Evolutionary conservation across 352 stramenopile species (phyloP).

Genomic region (Globisporangium irregulare): DNA sequence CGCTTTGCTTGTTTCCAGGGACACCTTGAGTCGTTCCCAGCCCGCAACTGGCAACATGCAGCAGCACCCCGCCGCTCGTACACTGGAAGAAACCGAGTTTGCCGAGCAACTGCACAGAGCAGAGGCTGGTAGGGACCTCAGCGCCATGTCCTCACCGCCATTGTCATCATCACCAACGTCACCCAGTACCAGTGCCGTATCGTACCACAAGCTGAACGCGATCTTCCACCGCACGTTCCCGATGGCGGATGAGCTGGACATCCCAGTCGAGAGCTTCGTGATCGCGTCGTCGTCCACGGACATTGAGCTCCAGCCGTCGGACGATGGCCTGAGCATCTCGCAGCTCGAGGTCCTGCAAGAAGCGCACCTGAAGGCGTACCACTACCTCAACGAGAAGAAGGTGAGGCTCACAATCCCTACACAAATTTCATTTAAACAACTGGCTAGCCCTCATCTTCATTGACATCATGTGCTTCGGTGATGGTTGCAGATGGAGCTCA

Average conservation of each 20-base stretch:
- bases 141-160: background rate
- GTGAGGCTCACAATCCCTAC: constrained; percentile 22
- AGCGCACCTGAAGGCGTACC: constrained; percentile 77
- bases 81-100: background rate
- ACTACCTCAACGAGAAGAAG: constrained; percentile 83
- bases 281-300: constrained; percentile 54
- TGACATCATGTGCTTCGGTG: background rate
- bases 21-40: background rate
- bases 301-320: constrained; percentile 35
- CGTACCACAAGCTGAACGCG: constrained; percentile 49
- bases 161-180: background rate
- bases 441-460: background rate
- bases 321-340: constrained; percentile 70
- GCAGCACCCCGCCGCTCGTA: background rate
- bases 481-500: constrained; percentile 57
- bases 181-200: constrained; percentile 6
- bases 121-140: background rate
- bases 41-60: background rate
- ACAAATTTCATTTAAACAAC: too few relatives aligned
- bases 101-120: background rate
- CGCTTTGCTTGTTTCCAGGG: background rate
- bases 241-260: constrained; percentile 68
- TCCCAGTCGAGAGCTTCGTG: constrained; percentile 72
- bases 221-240: constrained; percentile 68
- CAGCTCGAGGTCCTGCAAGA: constrained; percentile 81